A percentile compares a stretch with the other conserved stretches of the same genome.
Evolutionary conservation across 148 eudicot genomes (phyloP).

Genomic region (Fagopyrum homotropicum): DNA sequence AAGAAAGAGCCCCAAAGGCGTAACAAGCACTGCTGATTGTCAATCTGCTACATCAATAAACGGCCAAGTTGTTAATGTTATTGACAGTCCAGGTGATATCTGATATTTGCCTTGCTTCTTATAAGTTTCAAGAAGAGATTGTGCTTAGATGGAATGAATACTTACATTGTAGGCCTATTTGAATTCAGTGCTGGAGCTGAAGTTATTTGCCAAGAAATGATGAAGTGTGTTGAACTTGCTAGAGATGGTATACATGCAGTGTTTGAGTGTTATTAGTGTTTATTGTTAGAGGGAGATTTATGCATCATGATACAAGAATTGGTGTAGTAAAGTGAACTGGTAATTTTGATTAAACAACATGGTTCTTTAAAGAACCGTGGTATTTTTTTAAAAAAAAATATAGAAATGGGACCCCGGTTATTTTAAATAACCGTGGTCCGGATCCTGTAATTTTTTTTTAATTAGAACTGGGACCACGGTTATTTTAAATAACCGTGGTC

Average conservation of each 20-base stretch:
- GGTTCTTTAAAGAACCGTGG: no score
- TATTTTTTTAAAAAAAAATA: no score
- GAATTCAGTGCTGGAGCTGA: slow-evolving; percentile 47
- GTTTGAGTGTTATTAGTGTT: slow-evolving; percentile 41
- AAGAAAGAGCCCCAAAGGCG: slow-evolving; percentile 45
- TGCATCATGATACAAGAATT: no score
- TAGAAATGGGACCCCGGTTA: no score
- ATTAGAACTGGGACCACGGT: no score
- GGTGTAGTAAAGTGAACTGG: no score
- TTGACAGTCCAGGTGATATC: slow-evolving; percentile 67
- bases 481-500: no score
- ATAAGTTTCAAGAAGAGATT: not conserved
- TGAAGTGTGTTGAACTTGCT: slow-evolving; percentile 64
- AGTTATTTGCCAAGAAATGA: slow-evolving; percentile 58
- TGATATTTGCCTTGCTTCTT: not conserved
- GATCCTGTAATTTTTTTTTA: no score
- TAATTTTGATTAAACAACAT: no score
- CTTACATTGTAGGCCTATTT: slow-evolving; percentile 54
- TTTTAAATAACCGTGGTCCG: no score
- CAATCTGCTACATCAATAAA: slow-evolving; percentile 42
- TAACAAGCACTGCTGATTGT: slow-evolving; percentile 61
- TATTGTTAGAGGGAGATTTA: slow-evolving; percentile 52
- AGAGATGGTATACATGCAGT: slow-evolving; percentile 69
- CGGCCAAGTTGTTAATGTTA: slow-evolving; percentile 66
- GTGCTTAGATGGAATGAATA: not conserved